Base-by-base conservation (phyloP, 2,329 filamentous ascomycete genomes). In the Metarhizium guizhouense region DNA sequence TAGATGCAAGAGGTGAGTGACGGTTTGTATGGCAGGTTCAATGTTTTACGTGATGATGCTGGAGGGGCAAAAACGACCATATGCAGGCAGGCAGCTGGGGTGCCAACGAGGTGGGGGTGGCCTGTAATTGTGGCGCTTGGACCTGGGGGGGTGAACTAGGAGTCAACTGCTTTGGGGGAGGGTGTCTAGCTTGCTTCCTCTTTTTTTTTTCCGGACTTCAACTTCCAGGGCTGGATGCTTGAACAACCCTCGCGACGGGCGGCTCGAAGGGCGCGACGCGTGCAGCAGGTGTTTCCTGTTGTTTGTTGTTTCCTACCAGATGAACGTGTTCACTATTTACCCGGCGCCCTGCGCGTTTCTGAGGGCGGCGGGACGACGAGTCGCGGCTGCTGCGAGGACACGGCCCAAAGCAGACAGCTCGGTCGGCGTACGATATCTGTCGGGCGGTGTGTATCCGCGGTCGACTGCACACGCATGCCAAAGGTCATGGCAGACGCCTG, bases 311-410 rank as follows among this genome's bases (percentile, higher is more conserved):
- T 36, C n/a, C 36, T 48, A n/a, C 10, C 40, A 42, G 50, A 57
- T 57, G 56, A 53, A 59, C 55, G 30, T 65, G 62, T 51, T 63
- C 63, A 43, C 47, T 16, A 48, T 53, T 20, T 11, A 45, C 56
- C 63, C 65, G 61, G 65, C 66, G 52, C 64, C 67, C 42, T 62
- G 67, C 57, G 59, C 65, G 54, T 59, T 70, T 57, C 55, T 69
- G 58, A 63, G 67, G 47, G 58, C 59, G 43, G 64, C 62, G 56
- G 61, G 65, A 8, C 63, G 66, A 30, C 61, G 61, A 53, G 55
- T 65, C 13, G 16, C 40, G 18, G 38, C 54, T 29, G 40, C 20
- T 13, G 47, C 36, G 16, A 40, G 47, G 40, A 55, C 30, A 29
- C 13, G 54, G 18, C 16, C 29, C 42, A 56, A 25, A 40, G 8